phyloP scores from a whole-genome alignment of 106 monocot species.

The Acorus gramineus region DNA sequence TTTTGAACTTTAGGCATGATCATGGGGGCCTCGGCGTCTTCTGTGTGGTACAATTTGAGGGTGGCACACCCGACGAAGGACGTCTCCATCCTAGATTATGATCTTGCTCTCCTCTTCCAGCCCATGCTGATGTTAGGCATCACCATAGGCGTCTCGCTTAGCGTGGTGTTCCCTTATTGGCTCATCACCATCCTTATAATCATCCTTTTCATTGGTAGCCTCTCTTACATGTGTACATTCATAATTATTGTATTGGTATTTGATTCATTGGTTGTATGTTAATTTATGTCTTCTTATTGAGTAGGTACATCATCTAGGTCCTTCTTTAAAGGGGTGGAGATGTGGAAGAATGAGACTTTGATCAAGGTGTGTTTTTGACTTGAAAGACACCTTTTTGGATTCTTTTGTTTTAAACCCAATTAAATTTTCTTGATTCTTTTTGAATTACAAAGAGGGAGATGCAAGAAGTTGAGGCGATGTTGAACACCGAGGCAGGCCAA shows the following conservation, averaged over 20 bases:
- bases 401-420: neutral
- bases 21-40: slow-evolving; percentile 92
- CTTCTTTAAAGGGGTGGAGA: slow-evolving; percentile 67
- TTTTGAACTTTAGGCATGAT: slow-evolving; percentile 57
- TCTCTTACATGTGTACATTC: neutral
- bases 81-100: slow-evolving; percentile 89
- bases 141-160: slow-evolving; percentile 87
- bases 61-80: slow-evolving; percentile 83
- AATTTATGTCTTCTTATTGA: neutral
- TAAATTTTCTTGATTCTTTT: neutral
- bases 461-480: no score
- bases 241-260: no score
- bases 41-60: slow-evolving; percentile 90
- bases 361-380: slow-evolving; percentile 33
- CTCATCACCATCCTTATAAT: slow-evolving; percentile 94
- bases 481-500: no score
- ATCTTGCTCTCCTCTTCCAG: slow-evolving; percentile 87
- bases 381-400: neutral
- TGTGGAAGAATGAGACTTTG: slow-evolving; percentile 86
- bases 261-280: no score
- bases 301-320: slow-evolving; percentile 89
- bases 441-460: no score
- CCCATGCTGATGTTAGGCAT: slow-evolving; percentile 99
- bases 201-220: slow-evolving; percentile 69
- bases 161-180: slow-evolving; percentile 97